A percentile compares a stretch with the other conserved stretches of the same genome.
Evolutionary conservation across 345 rosid genomes (phyloP).

Genomic region (Leavenworthia alabamica): DNA sequence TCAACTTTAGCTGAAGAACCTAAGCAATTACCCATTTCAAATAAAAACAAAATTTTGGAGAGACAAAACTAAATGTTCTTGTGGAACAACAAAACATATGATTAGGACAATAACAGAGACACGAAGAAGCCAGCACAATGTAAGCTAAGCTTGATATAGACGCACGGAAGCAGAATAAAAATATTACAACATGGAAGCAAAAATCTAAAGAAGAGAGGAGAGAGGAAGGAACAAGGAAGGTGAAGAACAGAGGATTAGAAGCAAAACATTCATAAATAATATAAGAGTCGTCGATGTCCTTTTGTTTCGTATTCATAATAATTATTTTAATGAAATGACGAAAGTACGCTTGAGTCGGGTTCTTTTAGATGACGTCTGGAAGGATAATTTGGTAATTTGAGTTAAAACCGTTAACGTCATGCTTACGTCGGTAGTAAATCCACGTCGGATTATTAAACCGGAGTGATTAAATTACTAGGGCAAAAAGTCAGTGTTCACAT

Average conservation of each 20-base stretch:
- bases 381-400: not conserved
- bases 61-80: not conserved
- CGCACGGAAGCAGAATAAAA: not conserved
- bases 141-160: not conserved
- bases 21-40: conserved; percentile 69
- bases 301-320: not conserved
- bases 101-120: conserved; percentile 1
- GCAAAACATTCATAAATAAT: not conserved
- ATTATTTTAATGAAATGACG: not conserved
- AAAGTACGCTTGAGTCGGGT: not conserved
- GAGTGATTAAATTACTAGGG: not conserved
- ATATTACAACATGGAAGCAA: not conserved
- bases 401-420: not conserved
- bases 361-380: not conserved
- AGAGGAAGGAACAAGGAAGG: conserved; percentile 26
- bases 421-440: conserved; percentile 1
- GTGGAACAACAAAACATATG: conserved; percentile 5
- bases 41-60: not conserved
- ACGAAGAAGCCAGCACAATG: not conserved
- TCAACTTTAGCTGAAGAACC: conserved; percentile 62
- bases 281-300: conserved; percentile 8
- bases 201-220: not conserved
- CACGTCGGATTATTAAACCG: not conserved
- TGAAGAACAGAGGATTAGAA: conserved; percentile 14
- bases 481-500: conserved; percentile 1